A percentile compares a stretch with the other conserved stretches of the same genome.
Conservation (phyloP, 148 eudicot genomes). For the Fagopyrum tataricum region DNA sequence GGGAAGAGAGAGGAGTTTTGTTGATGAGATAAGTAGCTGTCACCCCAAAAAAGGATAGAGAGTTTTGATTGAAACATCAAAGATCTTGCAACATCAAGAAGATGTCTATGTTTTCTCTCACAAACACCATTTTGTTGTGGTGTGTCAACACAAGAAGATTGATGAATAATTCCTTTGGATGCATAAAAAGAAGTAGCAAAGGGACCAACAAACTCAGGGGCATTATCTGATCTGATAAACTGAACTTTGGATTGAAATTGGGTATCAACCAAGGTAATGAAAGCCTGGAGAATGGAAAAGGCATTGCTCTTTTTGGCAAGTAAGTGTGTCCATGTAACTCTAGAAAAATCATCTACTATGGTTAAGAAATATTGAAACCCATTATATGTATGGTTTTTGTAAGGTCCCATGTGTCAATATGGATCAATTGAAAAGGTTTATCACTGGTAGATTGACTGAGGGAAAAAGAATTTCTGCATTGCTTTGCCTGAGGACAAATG, state of each 20-base stretch:
- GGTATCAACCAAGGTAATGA: not conserved
- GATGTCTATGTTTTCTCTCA: not conserved
- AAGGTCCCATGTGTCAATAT: not conserved
- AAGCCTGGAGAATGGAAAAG: no score
- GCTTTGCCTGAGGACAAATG: no score
- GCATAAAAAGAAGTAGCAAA: not conserved
- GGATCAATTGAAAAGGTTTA: not conserved
- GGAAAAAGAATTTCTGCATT: no score
- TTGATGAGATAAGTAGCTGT: not conserved
- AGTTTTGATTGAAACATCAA: not conserved
- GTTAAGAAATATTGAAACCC: not conserved
- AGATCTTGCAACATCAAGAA: not conserved
- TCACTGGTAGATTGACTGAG: not conserved
- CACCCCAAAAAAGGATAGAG: not conserved
- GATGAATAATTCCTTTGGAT: not conserved
- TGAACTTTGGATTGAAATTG: not conserved
- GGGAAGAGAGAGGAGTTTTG: not conserved
- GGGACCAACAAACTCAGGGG: not conserved
- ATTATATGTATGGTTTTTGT: not conserved
- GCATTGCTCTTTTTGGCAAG: no score
- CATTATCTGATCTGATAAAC: not conserved
- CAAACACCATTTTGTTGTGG: not conserved
- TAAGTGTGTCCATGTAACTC: not conserved
- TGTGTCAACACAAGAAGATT: not conserved
- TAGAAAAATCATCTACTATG: not conserved